These are phyloP conservation scores for Cercospora zeina DNA, from an alignment of 2,329 filamentous ascomycete genomes.

Conservation along the genomic window DNA sequence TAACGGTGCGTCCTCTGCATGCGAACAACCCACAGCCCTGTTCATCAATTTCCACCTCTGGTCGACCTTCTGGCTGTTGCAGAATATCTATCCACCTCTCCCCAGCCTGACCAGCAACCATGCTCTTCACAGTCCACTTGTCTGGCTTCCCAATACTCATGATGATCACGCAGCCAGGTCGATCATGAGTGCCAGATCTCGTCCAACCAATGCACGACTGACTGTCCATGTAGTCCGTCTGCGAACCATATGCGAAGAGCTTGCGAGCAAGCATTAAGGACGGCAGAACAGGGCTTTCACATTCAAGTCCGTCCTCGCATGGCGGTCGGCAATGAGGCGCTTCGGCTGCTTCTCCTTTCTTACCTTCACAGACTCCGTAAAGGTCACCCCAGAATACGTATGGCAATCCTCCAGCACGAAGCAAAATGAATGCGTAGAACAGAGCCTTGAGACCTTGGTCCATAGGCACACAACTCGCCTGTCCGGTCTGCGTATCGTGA, in stretches of 20 bases:
- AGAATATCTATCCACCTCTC: conserved; percentile 65
- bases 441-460: conserved; percentile 68
- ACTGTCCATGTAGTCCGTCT: conserved; percentile 64
- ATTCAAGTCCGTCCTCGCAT: not conserved
- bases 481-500: conserved; percentile 68
- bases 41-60: conserved; percentile 59
- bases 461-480: conserved; percentile 63
- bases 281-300: conserved; percentile 47
- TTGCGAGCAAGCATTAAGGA: conserved; percentile 63
- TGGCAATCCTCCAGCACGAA: conserved; percentile 62
- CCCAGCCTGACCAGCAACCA: conserved; percentile 62
- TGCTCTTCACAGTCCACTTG: conserved; percentile 50
- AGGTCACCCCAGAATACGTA: conserved; percentile 72
- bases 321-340: conserved; percentile 44
- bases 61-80: conserved; percentile 54
- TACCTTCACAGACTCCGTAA: conserved; percentile 58
- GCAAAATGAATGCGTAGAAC: conserved; percentile 70
- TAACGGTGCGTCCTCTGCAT: conserved; percentile 56
- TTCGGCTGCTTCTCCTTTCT: conserved; percentile 47
- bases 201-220: conserved; percentile 64
- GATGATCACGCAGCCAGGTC: conserved; percentile 39
- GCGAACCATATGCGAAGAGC: conserved; percentile 66
- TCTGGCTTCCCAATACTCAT: conserved; percentile 35
- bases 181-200: conserved; percentile 51
- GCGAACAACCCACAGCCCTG: conserved; percentile 62